Evolutionary conservation across 129 eudicot genomes (phyloP).

Genomic region (Ambrosia trifida): DNA sequence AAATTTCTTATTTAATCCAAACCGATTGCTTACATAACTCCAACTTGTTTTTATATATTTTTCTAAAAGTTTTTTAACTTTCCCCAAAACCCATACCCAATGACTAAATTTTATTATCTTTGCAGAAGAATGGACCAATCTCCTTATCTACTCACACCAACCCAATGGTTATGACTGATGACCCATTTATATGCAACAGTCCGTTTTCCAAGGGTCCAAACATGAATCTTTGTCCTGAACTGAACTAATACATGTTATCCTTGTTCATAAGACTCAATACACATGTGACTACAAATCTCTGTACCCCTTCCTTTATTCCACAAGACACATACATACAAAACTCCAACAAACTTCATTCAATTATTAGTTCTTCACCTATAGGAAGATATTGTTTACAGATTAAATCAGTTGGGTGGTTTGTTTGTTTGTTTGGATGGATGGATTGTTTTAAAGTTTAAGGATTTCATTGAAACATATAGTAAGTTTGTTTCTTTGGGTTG

Average conservation of each 20-base stretch:
- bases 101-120: background rate
- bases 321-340: slow-evolving; percentile 1
- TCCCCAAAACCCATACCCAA: background rate
- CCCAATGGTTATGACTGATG: slow-evolving; percentile 4
- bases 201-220: slow-evolving; percentile 13
- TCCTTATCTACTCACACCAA: background rate
- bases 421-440: background rate
- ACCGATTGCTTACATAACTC: background rate
- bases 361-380: slow-evolving; percentile 17
- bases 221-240: slow-evolving; percentile 27
- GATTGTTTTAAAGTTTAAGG: background rate
- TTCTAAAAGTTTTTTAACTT: background rate
- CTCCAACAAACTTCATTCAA: too few relatives aligned
- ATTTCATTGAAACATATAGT: background rate
- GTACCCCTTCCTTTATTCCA: background rate
- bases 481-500: background rate
- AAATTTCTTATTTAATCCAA: background rate
- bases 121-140: slow-evolving; percentile 19
- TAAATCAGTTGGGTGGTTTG: slow-evolving; percentile 11
- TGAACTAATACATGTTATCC: slow-evolving; percentile 19
- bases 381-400: background rate
- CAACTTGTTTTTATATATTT: background rate
- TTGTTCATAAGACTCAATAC: slow-evolving; percentile 24
- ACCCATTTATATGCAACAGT: background rate
- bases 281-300: slow-evolving; percentile 21